These are phyloP conservation scores for Porogramme epimiltina DNA, from an alignment of 1,284 basidiomycete genomes.

Conservation along the genomic window DNA sequence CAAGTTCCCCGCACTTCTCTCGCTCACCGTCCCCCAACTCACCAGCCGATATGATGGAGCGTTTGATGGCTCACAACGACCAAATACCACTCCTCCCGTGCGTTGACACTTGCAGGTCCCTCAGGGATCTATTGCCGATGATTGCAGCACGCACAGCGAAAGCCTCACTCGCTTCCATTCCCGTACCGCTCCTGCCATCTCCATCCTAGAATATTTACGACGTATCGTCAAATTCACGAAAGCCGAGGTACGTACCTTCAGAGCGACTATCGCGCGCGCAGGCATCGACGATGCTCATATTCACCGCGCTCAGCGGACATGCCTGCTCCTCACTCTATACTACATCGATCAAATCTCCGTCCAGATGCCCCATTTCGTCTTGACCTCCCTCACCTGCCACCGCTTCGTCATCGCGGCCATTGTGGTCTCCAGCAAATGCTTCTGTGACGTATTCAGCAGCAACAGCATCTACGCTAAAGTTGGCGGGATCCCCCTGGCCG, in stretches of 20 bases:
- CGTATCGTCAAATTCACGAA: constrained; percentile 93
- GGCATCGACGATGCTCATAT: constrained; percentile 4
- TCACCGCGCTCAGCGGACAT: constrained; percentile 69
- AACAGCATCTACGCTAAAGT: constrained; percentile 93
- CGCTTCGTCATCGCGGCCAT: constrained; percentile 92
- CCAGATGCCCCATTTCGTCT: constrained; percentile 82
- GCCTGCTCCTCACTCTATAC: constrained; percentile 85
- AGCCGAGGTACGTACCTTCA: constrained; percentile 70
- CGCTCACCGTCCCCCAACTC: constrained; percentile 15
- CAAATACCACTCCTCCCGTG: constrained; percentile 84
- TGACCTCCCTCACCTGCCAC: constrained; percentile 93
- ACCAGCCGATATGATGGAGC: constrained; percentile 90
- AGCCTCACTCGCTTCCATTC: constrained; percentile 93
- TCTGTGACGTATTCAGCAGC: constrained; percentile 92
- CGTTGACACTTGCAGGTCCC: constrained; percentile 35
- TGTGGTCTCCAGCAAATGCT: constrained; percentile 85
- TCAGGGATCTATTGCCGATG: constrained; percentile 25
- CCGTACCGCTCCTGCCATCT: constrained; percentile 82
- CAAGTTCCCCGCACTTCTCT: constrained; percentile 7
- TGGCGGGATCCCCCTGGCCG: constrained; percentile 86
- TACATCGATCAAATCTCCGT: constrained; percentile 96
- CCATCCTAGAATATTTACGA: constrained; percentile 85
- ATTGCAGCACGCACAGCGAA: constrained; percentile 50
- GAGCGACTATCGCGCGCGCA: constrained; percentile 24
- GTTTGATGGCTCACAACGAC: constrained; percentile 92